Base-by-base conservation (phyloP, 257 asterid genomes). In the Osmanthus fragrans region DNA sequence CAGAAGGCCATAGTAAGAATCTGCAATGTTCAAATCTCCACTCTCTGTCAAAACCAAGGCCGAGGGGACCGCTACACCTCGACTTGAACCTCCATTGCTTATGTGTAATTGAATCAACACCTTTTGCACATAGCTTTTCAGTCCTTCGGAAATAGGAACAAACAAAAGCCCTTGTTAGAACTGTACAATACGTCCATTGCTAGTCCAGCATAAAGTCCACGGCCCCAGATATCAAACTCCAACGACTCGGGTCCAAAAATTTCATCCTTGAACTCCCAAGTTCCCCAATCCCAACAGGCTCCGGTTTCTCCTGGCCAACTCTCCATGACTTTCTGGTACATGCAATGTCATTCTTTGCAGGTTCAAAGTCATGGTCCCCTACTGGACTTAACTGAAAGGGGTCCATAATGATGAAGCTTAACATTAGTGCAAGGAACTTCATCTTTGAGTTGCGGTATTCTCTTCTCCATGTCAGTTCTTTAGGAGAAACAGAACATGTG, bases 121-220 rank as follows among this genome's bases (percentile, higher is more conserved):
- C 98, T 73, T 70, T 80, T 5, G 89, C 92, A 60, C 98, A 95
- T 1, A 82, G 29, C 60, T 89, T 78, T 84, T 91, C 90, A 2
- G 96, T 82, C 99, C 99, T 94, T 65, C 27, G 21, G 40, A 37
- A 51, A 16, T 7, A 3, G 65, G 29, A n/a, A 56, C 34, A 1
- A 76, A 67, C 10, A 64, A 8, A 4, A 36, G 45, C 12, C 66
- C 71, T 23, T 60, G 32, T 25, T 36, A 74, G 19, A 51, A 25
- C 4, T 15, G 32, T 37, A 91, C 99, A 10, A 94, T 68, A 11
- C 97, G 95, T 0, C 99, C 99, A 75, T 94, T 10, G 97, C 99
- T 42, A 94, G 81, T n/a, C 97, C 97, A 1, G 97, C 83, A 47
- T 92, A 91, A 11, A 97, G 99, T 4, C 99, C 99, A 2, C 76